Conservation (phyloP, 1,284 basidiomycete species). For the Trichosporon ovoides region DNA sequence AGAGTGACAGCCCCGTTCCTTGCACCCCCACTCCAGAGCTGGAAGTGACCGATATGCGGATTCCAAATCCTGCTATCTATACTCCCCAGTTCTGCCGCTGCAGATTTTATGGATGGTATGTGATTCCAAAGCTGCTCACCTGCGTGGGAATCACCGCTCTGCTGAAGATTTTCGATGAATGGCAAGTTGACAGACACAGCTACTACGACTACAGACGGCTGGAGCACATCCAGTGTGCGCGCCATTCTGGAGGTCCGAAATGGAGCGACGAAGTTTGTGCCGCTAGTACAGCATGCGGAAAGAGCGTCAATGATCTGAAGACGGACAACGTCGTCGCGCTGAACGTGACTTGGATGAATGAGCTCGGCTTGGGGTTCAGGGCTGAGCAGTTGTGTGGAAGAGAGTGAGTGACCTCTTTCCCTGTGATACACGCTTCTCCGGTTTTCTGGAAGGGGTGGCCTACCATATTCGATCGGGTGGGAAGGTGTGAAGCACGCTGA, state of each 20-base stretch:
- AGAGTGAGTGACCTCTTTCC: constrained; percentile 11
- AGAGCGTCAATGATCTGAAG: constrained; percentile 7
- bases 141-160: too few relatives aligned
- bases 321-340: constrained; percentile 17
- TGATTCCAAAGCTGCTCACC: too few relatives aligned
- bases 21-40: not conserved
- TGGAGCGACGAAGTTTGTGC: constrained; percentile 11
- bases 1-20: too few relatives aligned
- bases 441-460: not conserved
- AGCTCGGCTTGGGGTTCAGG: not conserved
- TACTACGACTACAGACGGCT: constrained; percentile 18
- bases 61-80: too few relatives aligned
- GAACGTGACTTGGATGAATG: constrained; percentile 19
- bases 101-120: too few relatives aligned
- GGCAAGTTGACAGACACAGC: too few relatives aligned
- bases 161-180: too few relatives aligned
- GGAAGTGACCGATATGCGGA: too few relatives aligned
- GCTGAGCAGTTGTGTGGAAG: constrained; percentile 14
- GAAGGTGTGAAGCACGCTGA: too few relatives aligned
- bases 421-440: not conserved
- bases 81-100: too few relatives aligned
- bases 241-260: not conserved
- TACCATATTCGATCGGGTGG: too few relatives aligned
- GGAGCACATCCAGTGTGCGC: constrained; percentile 8
- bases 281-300: constrained; percentile 15